Evolutionary conservation across 805 yeast species (phyloP).

Genomic region (Hanseniaspora singularis): DNA sequence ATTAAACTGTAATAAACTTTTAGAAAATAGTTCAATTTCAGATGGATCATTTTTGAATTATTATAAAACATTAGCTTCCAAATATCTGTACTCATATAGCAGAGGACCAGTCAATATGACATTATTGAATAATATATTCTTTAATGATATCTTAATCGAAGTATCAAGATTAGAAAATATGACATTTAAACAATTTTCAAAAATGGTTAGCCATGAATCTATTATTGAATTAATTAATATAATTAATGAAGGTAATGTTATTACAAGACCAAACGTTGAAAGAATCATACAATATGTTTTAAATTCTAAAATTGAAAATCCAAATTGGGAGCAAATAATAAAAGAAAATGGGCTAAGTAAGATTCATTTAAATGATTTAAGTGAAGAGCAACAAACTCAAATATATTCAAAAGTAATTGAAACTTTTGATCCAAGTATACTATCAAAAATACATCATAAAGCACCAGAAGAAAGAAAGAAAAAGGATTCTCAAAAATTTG

Average conservation of each 20-base stretch:
- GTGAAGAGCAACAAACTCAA: background rate
- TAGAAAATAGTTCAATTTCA: background rate
- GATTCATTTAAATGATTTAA: conserved; percentile 44
- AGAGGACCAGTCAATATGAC: background rate
- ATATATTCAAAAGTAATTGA: conserved; percentile 37
- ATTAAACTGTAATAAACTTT: background rate
- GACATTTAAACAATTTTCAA: conserved; percentile 5
- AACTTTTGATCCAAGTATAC: conserved; percentile 38
- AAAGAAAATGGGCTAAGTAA: conserved; percentile 41
- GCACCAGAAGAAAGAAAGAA: conserved; percentile 42
- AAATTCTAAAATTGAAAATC: background rate
- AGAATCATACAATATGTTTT: background rate
- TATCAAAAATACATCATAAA: conserved; percentile 18
- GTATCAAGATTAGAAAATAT: background rate
- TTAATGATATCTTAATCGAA: conserved; percentile 22
- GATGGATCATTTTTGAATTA: conserved; percentile 42
- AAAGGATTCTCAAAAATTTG: conserved; percentile 45
- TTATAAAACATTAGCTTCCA: conserved; percentile 52
- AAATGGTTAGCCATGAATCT: too few species aligned
- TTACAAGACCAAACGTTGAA: conserved; percentile 4
- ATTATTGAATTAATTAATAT: conserved; percentile 1
- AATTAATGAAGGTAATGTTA: background rate
- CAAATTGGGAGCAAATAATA: conserved; percentile 28
- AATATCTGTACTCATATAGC: conserved; percentile 28
- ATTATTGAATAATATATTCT: conserved; percentile 41